Evolutionary conservation across 129 eudicot genomes (phyloP).

Genomic region (Flaveria brownii): DNA sequence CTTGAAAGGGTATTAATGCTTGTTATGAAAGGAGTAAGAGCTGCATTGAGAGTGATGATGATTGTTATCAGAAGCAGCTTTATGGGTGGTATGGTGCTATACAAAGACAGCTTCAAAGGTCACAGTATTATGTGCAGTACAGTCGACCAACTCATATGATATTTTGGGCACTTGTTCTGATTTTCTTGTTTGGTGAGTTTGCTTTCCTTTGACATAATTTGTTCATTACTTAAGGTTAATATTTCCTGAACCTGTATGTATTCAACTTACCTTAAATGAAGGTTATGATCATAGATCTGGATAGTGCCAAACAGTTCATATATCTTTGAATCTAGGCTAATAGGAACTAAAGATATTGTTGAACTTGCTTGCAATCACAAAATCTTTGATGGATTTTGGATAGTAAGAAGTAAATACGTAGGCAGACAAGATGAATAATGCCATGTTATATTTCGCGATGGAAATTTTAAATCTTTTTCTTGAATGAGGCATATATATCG

Average conservation of each 20-base stretch:
- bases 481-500: neutral
- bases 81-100: constrained; percentile 85
- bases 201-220: constrained; percentile 19
- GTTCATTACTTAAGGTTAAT: neutral
- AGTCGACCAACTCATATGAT: constrained; percentile 66
- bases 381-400: neutral
- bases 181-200: constrained; percentile 73
- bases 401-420: neutral
- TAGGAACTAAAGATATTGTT: neutral
- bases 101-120: constrained; percentile 81
- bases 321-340: neutral
- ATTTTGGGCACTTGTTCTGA: constrained; percentile 47
- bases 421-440: neutral
- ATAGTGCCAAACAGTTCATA: constrained; percentile 5
- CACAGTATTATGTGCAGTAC: constrained; percentile 81
- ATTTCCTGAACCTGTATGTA: neutral
- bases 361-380: constrained; percentile 7
- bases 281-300: neutral
- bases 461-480: neutral
- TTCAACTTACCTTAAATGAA: neutral
- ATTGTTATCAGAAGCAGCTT: constrained; percentile 71
- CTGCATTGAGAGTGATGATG: constrained; percentile 68
- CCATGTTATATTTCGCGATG: neutral
- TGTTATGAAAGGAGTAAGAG: constrained; percentile 75
- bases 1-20: constrained; percentile 47